These are phyloP conservation scores for Dictyostelium firmibasis DNA, from an alignment of 78 protist genomes.

Conservation along the genomic window DNA sequence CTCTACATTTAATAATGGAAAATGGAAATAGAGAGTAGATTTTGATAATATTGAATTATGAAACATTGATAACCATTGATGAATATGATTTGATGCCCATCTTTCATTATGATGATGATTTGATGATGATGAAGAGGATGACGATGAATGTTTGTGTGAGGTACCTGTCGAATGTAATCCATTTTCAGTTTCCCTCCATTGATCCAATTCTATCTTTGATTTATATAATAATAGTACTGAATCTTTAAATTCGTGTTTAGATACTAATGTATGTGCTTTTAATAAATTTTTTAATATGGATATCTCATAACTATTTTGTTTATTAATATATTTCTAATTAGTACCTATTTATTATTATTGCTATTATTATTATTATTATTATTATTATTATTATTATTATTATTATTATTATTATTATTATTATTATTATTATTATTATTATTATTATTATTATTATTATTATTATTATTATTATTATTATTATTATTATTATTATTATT, in stretches of 20 bases:
- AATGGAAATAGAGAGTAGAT: slow-evolving; percentile 42
- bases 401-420: not conserved
- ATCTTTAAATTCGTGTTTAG: slow-evolving; percentile 62
- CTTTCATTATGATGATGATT: not conserved
- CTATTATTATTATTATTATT: not conserved
- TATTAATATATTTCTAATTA: not conserved
- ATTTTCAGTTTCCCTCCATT: slow-evolving; percentile 55
- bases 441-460: not conserved
- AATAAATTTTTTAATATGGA: slow-evolving; percentile 46
- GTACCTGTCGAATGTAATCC: not conserved
- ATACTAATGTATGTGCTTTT: slow-evolving; percentile 10
- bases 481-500: not conserved
- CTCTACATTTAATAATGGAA: slow-evolving; percentile 56
- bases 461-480: not conserved
- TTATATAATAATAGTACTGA: slow-evolving; percentile 47
- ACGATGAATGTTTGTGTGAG: not conserved
- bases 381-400: not conserved
- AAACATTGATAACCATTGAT: slow-evolving; percentile 65
- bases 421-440: not conserved
- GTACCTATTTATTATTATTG: too few species aligned
- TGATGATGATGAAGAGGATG: not conserved
- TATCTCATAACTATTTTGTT: slow-evolving; percentile 35
- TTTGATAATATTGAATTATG: slow-evolving; percentile 11
- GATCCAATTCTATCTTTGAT: slow-evolving; percentile 34
- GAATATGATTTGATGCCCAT: slow-evolving; percentile 56